A percentile compares a stretch with the other conserved stretches of the same genome.
Conservation (phyloP, 345 rosid species). For the Eucalyptus urophylla region DNA sequence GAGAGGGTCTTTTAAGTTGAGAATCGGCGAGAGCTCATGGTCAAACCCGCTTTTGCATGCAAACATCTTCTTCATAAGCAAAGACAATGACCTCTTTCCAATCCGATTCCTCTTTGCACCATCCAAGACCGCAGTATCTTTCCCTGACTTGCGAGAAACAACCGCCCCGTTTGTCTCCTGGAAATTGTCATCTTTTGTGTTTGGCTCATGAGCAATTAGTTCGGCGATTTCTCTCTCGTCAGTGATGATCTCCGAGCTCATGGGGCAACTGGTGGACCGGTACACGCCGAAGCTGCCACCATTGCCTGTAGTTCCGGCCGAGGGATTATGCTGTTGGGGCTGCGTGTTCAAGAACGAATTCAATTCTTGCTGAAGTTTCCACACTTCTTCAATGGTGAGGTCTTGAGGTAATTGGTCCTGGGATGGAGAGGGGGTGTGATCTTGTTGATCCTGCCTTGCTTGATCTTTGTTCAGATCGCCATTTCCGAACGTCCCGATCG, state of each 20-base stretch:
- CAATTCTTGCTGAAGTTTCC: slow-evolving; percentile 16
- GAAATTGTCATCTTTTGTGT: not conserved
- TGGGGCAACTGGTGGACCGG: not conserved
- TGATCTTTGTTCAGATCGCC: slow-evolving; percentile 6
- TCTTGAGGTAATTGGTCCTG: not conserved
- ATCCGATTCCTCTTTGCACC: slow-evolving; percentile 1
- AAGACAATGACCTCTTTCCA: slow-evolving; percentile 37
- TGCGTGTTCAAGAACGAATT: slow-evolving; percentile 4
- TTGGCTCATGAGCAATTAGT: not conserved
- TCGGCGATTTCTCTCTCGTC: not conserved
- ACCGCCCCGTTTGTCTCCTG: not conserved
- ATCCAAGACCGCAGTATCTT: not conserved
- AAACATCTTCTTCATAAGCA: slow-evolving; percentile 61
- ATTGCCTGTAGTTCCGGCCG: not conserved
- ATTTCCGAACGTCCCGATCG: slow-evolving; percentile 81
- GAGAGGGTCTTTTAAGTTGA: slow-evolving; percentile 37
- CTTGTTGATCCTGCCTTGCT: not conserved
- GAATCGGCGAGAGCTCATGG: slow-evolving; percentile 23
- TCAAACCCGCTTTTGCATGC: slow-evolving; percentile 49
- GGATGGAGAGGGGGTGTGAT: not conserved
- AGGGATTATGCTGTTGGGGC: not conserved
- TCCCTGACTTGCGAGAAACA: not conserved
- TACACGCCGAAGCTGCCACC: not conserved
- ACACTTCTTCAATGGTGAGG: slow-evolving; percentile 2
- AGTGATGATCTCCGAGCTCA: not conserved